Conservation (phyloP, 192 early-diverging fungal genomes). For the Rhizoclosmatium globosum region DNA sequence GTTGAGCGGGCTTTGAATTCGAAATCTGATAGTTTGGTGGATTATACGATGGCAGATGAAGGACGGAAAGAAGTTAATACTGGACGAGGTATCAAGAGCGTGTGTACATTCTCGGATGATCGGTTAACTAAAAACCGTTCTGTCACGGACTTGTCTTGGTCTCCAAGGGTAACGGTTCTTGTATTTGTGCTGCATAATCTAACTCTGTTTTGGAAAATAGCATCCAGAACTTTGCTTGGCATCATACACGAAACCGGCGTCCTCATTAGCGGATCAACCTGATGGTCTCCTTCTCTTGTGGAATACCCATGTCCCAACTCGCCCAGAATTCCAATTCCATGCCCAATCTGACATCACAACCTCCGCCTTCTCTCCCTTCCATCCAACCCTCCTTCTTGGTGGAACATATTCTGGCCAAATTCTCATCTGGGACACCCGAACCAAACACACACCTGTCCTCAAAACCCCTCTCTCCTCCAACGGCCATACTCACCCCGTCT, state of each 20-base stretch:
- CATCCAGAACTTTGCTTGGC: conserved; percentile 88
- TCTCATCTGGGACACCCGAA: conserved; percentile 95
- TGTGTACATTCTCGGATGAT: conserved; percentile 82
- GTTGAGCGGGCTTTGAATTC: conserved; percentile 88
- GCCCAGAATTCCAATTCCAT: conserved; percentile 96
- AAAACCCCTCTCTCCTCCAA: conserved; percentile 92
- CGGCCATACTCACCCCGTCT: conserved; percentile 98
- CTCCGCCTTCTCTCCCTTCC: conserved; percentile 90
- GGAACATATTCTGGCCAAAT: conserved; percentile 99
- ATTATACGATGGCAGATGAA: conserved; percentile 72
- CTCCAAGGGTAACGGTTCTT: conserved; percentile 66
- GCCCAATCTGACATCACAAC: conserved; percentile 89
- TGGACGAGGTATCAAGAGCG: conserved; percentile 74
- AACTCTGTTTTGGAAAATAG: conserved; percentile 43
- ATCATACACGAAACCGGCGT: conserved; percentile 91
- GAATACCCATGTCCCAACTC: conserved; percentile 86
- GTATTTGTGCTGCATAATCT: not conserved
- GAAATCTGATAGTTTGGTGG: conserved; percentile 92
- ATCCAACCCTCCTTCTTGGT: conserved; percentile 91
- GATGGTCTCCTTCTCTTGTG: conserved; percentile 96
- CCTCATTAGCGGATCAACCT: conserved; percentile 81
- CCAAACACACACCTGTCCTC: conserved; percentile 84
- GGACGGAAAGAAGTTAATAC: conserved; percentile 58
- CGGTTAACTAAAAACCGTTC: conserved; percentile 84
- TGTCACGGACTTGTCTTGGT: conserved; percentile 95